Evolutionary conservation across 2,329 filamentous ascomycete genomes (phyloP).

Genomic region (Aspergillus pseudonomiae): DNA sequence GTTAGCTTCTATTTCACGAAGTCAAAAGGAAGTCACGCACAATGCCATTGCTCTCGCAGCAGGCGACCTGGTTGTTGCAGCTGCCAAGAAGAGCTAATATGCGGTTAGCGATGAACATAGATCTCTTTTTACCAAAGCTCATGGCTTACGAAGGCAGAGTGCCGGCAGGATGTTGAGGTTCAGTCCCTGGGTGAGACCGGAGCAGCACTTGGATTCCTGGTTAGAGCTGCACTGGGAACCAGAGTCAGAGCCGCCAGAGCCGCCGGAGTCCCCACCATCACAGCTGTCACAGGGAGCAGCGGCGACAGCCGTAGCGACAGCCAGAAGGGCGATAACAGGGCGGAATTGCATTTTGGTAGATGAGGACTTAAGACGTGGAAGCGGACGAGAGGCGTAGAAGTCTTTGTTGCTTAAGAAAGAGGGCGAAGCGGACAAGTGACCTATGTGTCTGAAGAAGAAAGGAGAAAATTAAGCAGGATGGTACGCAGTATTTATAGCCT

Average conservation of each 20-base stretch:
- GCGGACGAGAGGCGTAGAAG: background rate
- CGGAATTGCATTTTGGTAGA: background rate
- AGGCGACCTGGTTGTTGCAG: slow-evolving; percentile 3
- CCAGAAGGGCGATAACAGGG: background rate
- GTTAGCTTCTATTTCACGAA: background rate
- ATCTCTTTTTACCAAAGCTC: fast-evolving
- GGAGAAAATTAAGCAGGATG: background rate
- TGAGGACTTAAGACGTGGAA: background rate
- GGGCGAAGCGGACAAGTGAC: background rate
- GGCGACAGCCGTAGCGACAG: background rate
- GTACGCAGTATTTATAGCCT: background rate
- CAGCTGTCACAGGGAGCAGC: background rate
- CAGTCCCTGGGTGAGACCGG: background rate
- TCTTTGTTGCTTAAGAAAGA: background rate
- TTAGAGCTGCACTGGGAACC: background rate
- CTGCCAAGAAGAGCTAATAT: background rate
- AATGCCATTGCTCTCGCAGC: background rate
- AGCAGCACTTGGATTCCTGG: background rate
- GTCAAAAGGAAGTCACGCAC: background rate
- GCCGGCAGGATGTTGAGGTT: background rate
- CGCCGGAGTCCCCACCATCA: background rate
- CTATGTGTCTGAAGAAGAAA: background rate
- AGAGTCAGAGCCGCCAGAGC: background rate
- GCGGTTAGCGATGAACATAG: background rate
- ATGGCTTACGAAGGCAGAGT: background rate